A percentile compares a stretch with the other conserved stretches of the same genome.
These are phyloP conservation scores for Arthrobotrys pseudoclavata DNA, from an alignment of 2,329 filamentous ascomycete genomes.

Conservation along the genomic window DNA sequence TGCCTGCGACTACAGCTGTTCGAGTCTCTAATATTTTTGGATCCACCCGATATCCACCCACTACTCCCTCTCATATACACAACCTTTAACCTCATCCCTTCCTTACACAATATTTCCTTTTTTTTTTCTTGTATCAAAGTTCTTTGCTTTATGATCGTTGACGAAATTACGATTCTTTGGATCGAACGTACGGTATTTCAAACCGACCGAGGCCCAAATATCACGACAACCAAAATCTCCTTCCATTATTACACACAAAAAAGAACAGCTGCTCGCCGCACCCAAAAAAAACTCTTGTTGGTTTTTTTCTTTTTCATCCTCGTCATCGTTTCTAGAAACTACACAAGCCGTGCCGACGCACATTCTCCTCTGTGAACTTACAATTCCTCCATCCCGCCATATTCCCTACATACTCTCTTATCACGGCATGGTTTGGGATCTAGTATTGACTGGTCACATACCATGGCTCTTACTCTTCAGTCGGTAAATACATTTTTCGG, in stretches of 20 bases:
- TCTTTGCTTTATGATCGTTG: slow-evolving; percentile 57
- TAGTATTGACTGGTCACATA: slow-evolving; percentile 2
- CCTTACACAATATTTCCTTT: slow-evolving; percentile 20
- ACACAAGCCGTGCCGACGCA: slow-evolving; percentile 54
- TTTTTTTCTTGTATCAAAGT: slow-evolving; percentile 57
- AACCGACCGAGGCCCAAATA: slow-evolving; percentile 42
- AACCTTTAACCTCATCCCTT: slow-evolving; percentile 11
- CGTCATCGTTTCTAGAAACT: slow-evolving; percentile 23
- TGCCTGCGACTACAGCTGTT: slow-evolving; percentile 33
- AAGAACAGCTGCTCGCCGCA: slow-evolving; percentile 60
- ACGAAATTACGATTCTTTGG: slow-evolving; percentile 59
- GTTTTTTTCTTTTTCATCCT: neutral
- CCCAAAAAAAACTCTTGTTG: slow-evolving; percentile 50
- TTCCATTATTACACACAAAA: slow-evolving; percentile 51
- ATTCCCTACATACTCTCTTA: slow-evolving; percentile 11
- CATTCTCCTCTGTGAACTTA: slow-evolving; percentile 49
- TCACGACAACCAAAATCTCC: slow-evolving; percentile 53
- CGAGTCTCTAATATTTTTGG: slow-evolving; percentile 26
- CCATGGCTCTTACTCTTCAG: slow-evolving; percentile 19
- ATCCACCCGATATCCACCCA: slow-evolving; percentile 7
- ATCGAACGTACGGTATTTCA: slow-evolving; percentile 3
- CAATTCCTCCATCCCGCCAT: slow-evolving; percentile 8
- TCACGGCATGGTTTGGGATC: neutral
- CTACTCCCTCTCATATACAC: slow-evolving; percentile 3
- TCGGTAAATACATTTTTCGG: slow-evolving; percentile 41